These are phyloP conservation scores for Sabuloglossum arenarium DNA, from an alignment of 495 filamentous ascomycete species.

Conservation along the genomic window DNA sequence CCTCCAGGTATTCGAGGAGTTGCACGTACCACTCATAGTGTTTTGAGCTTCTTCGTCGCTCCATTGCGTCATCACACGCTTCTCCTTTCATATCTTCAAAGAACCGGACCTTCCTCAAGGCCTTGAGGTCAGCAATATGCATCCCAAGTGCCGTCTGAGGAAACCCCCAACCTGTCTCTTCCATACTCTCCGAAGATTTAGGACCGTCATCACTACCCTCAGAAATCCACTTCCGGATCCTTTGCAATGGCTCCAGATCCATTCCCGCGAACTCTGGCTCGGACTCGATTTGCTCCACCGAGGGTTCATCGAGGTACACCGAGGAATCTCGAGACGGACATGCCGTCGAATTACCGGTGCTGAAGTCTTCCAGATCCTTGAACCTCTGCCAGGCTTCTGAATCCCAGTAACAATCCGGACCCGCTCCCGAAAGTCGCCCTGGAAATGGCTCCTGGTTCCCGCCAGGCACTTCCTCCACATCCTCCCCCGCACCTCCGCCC, in stretches of 20 bases:
- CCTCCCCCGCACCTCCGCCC: background rate
- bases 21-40: background rate
- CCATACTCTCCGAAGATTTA: background rate
- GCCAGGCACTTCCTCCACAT: background rate
- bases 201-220: background rate
- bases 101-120: background rate
- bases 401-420: background rate
- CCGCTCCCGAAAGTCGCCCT: no score
- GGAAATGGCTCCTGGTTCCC: background rate
- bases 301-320: no score
- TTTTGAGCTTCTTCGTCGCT: background rate
- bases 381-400: background rate
- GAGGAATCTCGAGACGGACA: no score
- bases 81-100: background rate
- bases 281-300: background rate
- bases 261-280: background rate
- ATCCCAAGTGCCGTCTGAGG: background rate
- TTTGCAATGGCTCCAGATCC: background rate
- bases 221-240: background rate
- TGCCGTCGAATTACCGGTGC: no score
- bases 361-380: background rate
- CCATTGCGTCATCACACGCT: background rate
- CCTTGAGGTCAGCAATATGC: background rate
- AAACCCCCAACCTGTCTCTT: background rate
- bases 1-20: background rate